Evolutionary conservation across 2,329 filamentous ascomycete species (phyloP).

Genomic region (Plenodomus tracheiphilus): DNA sequence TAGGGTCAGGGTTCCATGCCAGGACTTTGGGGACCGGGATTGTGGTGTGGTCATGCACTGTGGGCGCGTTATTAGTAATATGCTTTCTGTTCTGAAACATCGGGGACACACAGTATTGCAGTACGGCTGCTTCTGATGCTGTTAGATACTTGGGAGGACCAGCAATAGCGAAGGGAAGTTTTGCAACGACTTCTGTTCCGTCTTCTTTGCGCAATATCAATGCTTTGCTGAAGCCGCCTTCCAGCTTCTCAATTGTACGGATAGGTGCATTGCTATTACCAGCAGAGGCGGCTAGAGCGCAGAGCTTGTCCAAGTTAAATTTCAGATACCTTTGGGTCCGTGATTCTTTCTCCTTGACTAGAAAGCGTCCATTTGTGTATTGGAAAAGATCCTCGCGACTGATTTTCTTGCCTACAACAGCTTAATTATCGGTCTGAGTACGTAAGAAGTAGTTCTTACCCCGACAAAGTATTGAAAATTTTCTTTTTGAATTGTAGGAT

Average conservation of each 20-base stretch:
- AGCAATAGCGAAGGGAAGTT: conserved; percentile 35
- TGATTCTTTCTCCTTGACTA: conserved; percentile 30
- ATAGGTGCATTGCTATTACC: conserved; percentile 23
- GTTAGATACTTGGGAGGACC: conserved; percentile 36
- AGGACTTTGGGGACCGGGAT: conserved; percentile 33
- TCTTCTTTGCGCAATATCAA: conserved; percentile 29
- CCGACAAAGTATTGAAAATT: neutral
- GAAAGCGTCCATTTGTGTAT: conserved; percentile 34
- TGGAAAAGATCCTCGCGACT: conserved; percentile 23
- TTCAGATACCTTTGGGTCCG: conserved; percentile 26
- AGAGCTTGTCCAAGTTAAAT: conserved; percentile 37
- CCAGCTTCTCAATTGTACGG: conserved; percentile 36
- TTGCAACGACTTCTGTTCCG: conserved; percentile 19
- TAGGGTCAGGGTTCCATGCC: conserved; percentile 25
- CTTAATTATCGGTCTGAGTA: too few species aligned
- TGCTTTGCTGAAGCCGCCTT: conserved; percentile 40
- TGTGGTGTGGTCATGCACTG: conserved; percentile 16
- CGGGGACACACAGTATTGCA: conserved; percentile 39
- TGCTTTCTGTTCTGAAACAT: conserved; percentile 22
- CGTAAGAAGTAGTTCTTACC: neutral
- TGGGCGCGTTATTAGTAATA: neutral
- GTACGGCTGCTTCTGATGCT: conserved; percentile 42
- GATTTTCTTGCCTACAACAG: conserved; percentile 11
- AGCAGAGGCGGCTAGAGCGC: conserved; percentile 24
- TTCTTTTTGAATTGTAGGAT: too few species aligned